Evolutionary conservation across 352 stramenopile species (phyloP).

Genomic region (Globisporangium abappressorium): DNA sequence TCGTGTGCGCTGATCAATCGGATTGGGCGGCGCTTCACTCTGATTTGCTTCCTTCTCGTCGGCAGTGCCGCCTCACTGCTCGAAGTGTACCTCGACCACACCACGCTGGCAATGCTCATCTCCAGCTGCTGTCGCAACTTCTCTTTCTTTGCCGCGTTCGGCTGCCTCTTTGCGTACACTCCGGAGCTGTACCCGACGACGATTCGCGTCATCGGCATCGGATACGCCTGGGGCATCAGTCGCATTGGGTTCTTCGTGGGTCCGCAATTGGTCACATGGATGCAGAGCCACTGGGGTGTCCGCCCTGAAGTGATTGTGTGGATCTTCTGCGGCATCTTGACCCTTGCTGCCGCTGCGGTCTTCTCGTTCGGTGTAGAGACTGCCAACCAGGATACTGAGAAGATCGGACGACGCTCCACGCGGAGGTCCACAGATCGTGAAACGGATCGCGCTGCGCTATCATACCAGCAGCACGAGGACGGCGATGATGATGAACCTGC

Average conservation of each 20-base stretch:
- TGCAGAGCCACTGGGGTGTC: neutral
- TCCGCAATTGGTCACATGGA: slow-evolving; percentile 4
- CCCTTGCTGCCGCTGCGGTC: neutral
- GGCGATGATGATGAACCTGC: neutral
- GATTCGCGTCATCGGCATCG: slow-evolving; percentile 17
- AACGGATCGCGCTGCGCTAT: neutral
- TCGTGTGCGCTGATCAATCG: slow-evolving; percentile 31
- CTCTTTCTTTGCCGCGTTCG: neutral
- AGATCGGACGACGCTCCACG: neutral
- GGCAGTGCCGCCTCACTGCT: slow-evolving; percentile 10
- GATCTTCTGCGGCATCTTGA: neutral
- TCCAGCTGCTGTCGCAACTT: neutral
- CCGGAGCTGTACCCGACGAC: slow-evolving; percentile 17
- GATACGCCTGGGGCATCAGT: slow-evolving; percentile 16
- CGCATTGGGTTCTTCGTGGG: slow-evolving; percentile 16
- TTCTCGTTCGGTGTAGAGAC: neutral
- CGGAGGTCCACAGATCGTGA: neutral
- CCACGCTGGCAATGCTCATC: slow-evolving; percentile 7
- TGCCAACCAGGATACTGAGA: neutral
- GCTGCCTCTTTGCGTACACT: neutral
- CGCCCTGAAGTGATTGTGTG: neutral
- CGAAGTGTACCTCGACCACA: slow-evolving; percentile 19
- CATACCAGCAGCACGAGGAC: neutral
- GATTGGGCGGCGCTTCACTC: slow-evolving; percentile 24
- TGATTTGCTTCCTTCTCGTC: slow-evolving; percentile 18